These are phyloP conservation scores for Limonium bicolor DNA, from an alignment of 148 eudicot genomes.

Conservation along the genomic window DNA sequence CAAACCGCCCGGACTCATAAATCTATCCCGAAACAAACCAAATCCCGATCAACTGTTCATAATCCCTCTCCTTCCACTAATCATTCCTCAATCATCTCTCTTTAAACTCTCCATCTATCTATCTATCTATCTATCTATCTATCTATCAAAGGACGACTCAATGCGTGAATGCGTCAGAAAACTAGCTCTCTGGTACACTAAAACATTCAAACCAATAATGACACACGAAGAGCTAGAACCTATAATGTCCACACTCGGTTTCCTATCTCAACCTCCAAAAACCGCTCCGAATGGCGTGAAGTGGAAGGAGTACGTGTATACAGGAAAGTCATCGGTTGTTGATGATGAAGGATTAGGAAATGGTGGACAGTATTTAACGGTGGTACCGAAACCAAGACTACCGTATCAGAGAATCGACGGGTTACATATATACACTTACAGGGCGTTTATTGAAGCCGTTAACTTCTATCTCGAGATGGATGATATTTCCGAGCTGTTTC, in stretches of 20 bases:
- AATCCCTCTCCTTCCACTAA: too few relatives aligned
- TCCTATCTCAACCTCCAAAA: constrained; percentile 11
- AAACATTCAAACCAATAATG: constrained; percentile 31
- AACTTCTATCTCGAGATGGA: constrained; percentile 18
- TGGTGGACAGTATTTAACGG: neutral
- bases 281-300: constrained; percentile 11
- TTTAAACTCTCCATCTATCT: too few relatives aligned
- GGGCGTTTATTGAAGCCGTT: constrained; percentile 41
- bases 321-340: neutral
- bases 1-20: too few relatives aligned
- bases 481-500: constrained; percentile 35
- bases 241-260: constrained; percentile 32
- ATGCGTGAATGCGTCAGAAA: constrained; percentile 22
- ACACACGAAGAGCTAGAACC: constrained; percentile 51
- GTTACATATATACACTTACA: constrained; percentile 31
- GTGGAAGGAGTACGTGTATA: constrained; percentile 33
- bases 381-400: constrained; percentile 19
- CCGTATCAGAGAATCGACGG: constrained; percentile 46
- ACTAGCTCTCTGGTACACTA: constrained; percentile 35
- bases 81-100: too few relatives aligned
- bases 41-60: too few relatives aligned
- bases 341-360: neutral
- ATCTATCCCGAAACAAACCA: too few relatives aligned
- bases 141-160: constrained; percentile 9
- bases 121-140: too few relatives aligned